These are phyloP conservation scores for Trichocomaceae sp. DNA, from an alignment of 2,329 filamentous ascomycete genomes.

Conservation along the genomic window DNA sequence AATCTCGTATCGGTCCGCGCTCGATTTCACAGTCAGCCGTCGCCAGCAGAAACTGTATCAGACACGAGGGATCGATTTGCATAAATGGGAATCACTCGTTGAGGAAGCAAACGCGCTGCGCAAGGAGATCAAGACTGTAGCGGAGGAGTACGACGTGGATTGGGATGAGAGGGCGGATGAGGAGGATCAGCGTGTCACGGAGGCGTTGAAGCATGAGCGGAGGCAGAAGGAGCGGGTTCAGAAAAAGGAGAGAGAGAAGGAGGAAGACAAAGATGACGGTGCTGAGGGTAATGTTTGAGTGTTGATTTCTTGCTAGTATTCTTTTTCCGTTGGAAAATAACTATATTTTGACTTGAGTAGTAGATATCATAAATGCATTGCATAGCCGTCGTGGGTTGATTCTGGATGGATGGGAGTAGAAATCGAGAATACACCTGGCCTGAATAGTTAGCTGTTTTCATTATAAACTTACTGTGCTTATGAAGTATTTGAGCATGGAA, in stretches of 20 bases:
- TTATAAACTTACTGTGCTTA: neutral
- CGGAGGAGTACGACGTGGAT: slow-evolving; percentile 81
- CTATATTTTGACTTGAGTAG: neutral
- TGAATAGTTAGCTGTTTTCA: too few species aligned
- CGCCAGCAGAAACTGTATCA: slow-evolving; percentile 73
- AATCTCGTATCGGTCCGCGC: slow-evolving; percentile 75
- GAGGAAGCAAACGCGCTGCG: slow-evolving; percentile 72
- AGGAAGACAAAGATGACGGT: slow-evolving; percentile 1
- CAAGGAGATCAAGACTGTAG: slow-evolving; percentile 71
- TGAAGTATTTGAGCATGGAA: neutral
- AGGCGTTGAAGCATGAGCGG: slow-evolving; percentile 48
- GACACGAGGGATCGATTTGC: slow-evolving; percentile 65
- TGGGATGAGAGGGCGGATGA: slow-evolving; percentile 76
- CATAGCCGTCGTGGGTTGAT: too few species aligned
- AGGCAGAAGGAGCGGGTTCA: slow-evolving; percentile 32
- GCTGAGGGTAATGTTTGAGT: neutral
- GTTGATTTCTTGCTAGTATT: neutral
- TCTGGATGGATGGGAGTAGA: too few species aligned
- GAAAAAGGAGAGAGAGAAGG: slow-evolving; percentile 22
- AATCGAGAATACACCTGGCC: too few species aligned
- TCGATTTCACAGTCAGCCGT: slow-evolving; percentile 77
- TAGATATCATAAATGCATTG: too few species aligned
- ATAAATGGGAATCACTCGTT: slow-evolving; percentile 69
- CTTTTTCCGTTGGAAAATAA: neutral
- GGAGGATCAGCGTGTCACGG: slow-evolving; percentile 53